Evolutionary conservation across 2,329 filamentous ascomycete species (phyloP), one percentile per base, ranked within the genome.

Genomic region (Botrytis paeoniae): DNA sequence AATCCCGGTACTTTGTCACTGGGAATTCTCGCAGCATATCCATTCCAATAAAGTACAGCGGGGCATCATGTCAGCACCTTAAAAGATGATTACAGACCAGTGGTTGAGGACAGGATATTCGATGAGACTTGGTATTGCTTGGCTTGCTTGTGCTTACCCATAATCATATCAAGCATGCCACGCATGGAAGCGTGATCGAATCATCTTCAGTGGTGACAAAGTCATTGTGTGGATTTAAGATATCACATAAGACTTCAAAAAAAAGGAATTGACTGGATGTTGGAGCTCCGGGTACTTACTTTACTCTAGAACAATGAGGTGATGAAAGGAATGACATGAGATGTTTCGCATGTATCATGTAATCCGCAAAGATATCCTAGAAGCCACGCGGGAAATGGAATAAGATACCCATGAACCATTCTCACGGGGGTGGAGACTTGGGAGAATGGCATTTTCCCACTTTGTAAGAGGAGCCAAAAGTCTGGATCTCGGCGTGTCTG

Each of bases 1-100:
- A 35, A 72, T 72, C 62, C 62, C 70, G 51, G 63, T n/a, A 72
- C 63, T 72, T 68, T 72, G 70, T 72, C 62, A 68, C 62, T 72
- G 62, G 51, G 39, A 48, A 48, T 68, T 35, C 35, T 63, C 69
- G 54, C 63, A 32, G 62, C 41, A 68, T 48, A 45, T 32, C 35
- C 29, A 71, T 65, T 35, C 14, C 32, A 68, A 59, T 60, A 22
- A 68, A 45, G n/a, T 3, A 29, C 22, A 41, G 62, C 18, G 70
- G 48, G 61, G 62, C 64, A 59, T 51, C 22, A 22, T 66, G 70
- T 72, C 48, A 72, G 70, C 59, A 68, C 70, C 43, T 69, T 72
- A 72, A 72, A 39, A n/a, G 35, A 57, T 41, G 35, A 32, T 41
- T 25, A n/a, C n/a, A 41, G 35, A 57, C 48, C 35, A 41, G 48